phyloP scores from a whole-genome alignment of 1,139 yeast species.

The Hansenula sp. region DNA sequence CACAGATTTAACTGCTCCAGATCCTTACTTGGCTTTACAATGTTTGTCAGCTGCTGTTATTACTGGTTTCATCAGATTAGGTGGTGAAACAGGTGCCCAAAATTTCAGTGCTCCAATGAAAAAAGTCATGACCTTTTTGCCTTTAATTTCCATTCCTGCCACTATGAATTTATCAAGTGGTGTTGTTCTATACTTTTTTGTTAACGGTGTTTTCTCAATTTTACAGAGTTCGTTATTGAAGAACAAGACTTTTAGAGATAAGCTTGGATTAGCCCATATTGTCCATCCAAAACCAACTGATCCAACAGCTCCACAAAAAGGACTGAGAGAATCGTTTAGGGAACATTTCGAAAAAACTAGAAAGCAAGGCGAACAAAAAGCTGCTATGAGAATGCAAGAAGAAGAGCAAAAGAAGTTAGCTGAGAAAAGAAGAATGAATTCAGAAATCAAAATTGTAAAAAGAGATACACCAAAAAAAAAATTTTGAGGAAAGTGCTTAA shows the following conservation, averaged over 20 bases:
- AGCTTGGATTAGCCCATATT: constrained; percentile 64
- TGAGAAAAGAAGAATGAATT: constrained; percentile 28
- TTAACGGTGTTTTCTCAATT: constrained; percentile 73
- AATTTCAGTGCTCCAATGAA: constrained; percentile 69
- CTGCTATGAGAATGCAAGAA: constrained; percentile 29
- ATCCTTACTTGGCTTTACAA: constrained; percentile 89
- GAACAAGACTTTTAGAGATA: constrained; percentile 51
- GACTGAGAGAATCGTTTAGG: constrained; percentile 49
- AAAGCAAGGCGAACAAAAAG: constrained; percentile 41
- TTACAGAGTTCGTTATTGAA: constrained; percentile 67
- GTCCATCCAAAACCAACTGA: constrained; percentile 43
- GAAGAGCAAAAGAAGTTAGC: constrained; percentile 26
- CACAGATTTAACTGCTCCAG: constrained; percentile 72
- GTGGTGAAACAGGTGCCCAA: constrained; percentile 90
- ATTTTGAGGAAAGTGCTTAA: too few species aligned
- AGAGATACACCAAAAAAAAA: constrained; percentile 25
- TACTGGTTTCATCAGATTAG: constrained; percentile 69
- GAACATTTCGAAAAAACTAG: constrained; percentile 61
- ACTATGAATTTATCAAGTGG: constrained; percentile 86
- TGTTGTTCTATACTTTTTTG: constrained; percentile 79
- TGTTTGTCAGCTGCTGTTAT: constrained; percentile 78
- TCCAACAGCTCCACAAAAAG: constrained; percentile 32
- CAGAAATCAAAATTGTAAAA: constrained; percentile 30
- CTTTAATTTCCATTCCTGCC: constrained; percentile 77
- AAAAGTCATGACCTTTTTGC: constrained; percentile 68